These are phyloP conservation scores for Termitomyces sp. DNA, from an alignment of 768 basidiomycete species.

Conservation along the genomic window DNA sequence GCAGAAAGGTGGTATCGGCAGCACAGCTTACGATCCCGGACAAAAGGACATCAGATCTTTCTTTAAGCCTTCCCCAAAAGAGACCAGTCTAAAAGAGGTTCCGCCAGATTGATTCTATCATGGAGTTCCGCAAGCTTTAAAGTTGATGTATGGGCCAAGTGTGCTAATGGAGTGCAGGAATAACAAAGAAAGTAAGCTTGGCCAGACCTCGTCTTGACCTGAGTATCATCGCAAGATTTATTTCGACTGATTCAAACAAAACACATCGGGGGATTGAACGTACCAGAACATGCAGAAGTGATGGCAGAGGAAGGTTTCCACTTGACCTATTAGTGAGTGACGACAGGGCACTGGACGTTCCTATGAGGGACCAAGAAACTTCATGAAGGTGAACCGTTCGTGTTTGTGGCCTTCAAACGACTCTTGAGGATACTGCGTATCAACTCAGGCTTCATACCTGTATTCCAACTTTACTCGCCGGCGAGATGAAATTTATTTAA, in stretches of 20 bases:
- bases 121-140: too few relatives aligned
- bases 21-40: slow-evolving; percentile 65
- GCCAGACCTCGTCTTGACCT: not conserved
- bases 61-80: slow-evolving; percentile 34
- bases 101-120: not conserved
- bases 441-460: not conserved
- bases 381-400: not conserved
- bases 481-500: not conserved
- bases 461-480: not conserved
- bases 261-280: not conserved
- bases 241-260: not conserved
- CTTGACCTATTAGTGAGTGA: not conserved
- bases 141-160: not conserved
- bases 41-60: slow-evolving; percentile 77
- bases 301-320: not conserved
- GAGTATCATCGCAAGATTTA: not conserved
- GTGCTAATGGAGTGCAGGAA: not conserved
- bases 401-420: not conserved
- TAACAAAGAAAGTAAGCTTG: not conserved
- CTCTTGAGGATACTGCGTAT: not conserved
- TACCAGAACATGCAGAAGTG: too few relatives aligned
- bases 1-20: slow-evolving; percentile 77
- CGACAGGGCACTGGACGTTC: not conserved
- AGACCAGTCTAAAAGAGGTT: not conserved
- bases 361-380: not conserved